phyloP scores from a whole-genome alignment of 2,329 filamentous ascomycete species.

The Ambrosiella beaveri region DNA sequence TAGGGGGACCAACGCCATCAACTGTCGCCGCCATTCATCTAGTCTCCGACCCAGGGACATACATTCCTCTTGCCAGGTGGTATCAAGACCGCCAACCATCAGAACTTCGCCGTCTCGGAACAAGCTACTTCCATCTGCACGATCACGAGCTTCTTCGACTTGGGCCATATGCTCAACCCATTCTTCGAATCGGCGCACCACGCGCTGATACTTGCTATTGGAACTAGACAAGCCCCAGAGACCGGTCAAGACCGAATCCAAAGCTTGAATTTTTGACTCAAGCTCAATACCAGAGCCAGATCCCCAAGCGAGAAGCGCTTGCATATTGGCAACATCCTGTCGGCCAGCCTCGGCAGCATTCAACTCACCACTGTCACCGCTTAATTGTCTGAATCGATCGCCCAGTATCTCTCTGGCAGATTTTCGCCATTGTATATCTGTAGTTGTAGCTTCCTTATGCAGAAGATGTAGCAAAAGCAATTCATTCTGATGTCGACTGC shows the following conservation, averaged over 20 bases:
- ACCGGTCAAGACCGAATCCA: slow-evolving; percentile 39
- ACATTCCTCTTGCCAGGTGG: slow-evolving; percentile 41
- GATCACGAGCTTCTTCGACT: slow-evolving; percentile 28
- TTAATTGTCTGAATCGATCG: slow-evolving; percentile 26
- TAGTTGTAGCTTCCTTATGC: slow-evolving; percentile 34
- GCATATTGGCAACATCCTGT: slow-evolving; percentile 32
- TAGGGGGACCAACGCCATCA: slow-evolving; percentile 28
- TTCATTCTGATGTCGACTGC: slow-evolving; percentile 41
- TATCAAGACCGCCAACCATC: slow-evolving; percentile 39
- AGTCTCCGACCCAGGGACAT: slow-evolving; percentile 34
- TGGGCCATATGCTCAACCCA: slow-evolving; percentile 35
- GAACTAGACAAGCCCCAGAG: slow-evolving; percentile 40
- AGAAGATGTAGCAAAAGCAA: slow-evolving; percentile 48
- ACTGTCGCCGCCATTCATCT: slow-evolving; percentile 33
- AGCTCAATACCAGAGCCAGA: slow-evolving; percentile 21
- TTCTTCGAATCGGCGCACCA: slow-evolving; percentile 39
- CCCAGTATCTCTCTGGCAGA: slow-evolving; percentile 35
- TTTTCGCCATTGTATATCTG: slow-evolving; percentile 33
- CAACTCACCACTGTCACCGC: slow-evolving; percentile 20
- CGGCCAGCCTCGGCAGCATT: slow-evolving; percentile 24
- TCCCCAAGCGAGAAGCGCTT: slow-evolving; percentile 35
- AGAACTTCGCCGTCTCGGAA: slow-evolving; percentile 23
- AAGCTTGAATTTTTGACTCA: slow-evolving; percentile 38
- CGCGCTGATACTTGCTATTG: slow-evolving; percentile 36
- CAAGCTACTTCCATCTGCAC: slow-evolving; percentile 21